Conservation (phyloP, 805 yeast species). For the Candida stauntonica region DNA sequence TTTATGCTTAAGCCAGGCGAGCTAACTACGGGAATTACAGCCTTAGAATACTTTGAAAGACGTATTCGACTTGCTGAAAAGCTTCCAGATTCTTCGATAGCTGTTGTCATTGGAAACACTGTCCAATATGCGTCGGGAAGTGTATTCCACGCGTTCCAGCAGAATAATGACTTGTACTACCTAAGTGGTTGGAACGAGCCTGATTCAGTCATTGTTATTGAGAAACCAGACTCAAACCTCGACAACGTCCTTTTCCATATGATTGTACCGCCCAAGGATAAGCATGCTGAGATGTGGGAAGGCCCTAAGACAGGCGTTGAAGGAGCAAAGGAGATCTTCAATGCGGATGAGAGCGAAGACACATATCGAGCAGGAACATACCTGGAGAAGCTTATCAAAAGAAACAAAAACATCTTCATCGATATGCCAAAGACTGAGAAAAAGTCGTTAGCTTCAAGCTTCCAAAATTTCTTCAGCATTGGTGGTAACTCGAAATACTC, state of each 20-base stretch:
- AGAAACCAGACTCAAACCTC: slow-evolving; percentile 50
- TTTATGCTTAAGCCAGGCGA: slow-evolving; percentile 69
- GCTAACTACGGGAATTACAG: slow-evolving; percentile 83
- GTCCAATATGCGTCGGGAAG: slow-evolving; percentile 83
- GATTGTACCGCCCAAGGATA: slow-evolving; percentile 82
- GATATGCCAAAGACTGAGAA: slow-evolving; percentile 37
- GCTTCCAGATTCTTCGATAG: slow-evolving; percentile 61
- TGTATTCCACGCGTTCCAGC: slow-evolving; percentile 90
- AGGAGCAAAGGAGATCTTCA: slow-evolving; percentile 79
- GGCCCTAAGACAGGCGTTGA: slow-evolving; percentile 86
- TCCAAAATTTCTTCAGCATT: slow-evolving; percentile 29
- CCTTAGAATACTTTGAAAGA: slow-evolving; percentile 75
- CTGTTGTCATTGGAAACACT: slow-evolving; percentile 68
- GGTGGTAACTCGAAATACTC: slow-evolving; percentile 24
- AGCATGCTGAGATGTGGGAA: slow-evolving; percentile 85
- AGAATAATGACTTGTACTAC: slow-evolving; percentile 82
- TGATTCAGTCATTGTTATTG: slow-evolving; percentile 64
- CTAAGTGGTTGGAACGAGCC: slow-evolving; percentile 94
- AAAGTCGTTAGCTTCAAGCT: slow-evolving; percentile 18
- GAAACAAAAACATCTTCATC: slow-evolving; percentile 49
- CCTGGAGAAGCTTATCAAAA: slow-evolving; percentile 42
- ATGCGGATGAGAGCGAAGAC: slow-evolving; percentile 72
- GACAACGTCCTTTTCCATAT: slow-evolving; percentile 62
- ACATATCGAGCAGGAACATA: slow-evolving; percentile 40
- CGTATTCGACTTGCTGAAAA: slow-evolving; percentile 52